A percentile compares a stretch with the other conserved stretches of the same genome.
These are phyloP conservation scores for Paramyrothecium sp. DNA, from an alignment of 2,329 filamentous ascomycete species.

Conservation along the genomic window DNA sequence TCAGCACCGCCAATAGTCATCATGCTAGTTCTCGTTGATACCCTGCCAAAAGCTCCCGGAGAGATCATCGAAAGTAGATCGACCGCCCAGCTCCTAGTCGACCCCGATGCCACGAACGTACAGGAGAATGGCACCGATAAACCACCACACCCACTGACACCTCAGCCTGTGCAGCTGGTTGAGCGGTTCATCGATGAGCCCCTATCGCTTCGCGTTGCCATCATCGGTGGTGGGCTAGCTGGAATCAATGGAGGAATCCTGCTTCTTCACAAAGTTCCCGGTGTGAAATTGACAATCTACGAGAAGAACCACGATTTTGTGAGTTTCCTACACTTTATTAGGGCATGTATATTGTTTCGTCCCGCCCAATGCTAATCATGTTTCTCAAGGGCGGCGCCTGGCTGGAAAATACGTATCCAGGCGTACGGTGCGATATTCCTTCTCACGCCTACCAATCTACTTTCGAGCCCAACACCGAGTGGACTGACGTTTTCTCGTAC, in stretches of 20 bases:
- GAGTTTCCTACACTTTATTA: too few species aligned
- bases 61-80: too few species aligned
- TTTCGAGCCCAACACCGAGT: conserved; percentile 66
- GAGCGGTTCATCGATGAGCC: conserved; percentile 33
- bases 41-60: too few species aligned
- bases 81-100: too few species aligned
- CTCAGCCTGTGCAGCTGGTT: too few species aligned
- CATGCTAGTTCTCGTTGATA: too few species aligned
- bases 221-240: conserved; percentile 34
- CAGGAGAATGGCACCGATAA: too few species aligned
- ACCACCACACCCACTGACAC: too few species aligned
- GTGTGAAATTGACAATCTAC: conserved; percentile 62
- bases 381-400: conserved; percentile 27
- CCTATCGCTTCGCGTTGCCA: conserved; percentile 28
- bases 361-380: neutral
- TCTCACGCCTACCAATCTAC: conserved; percentile 69
- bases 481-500: conserved; percentile 66
- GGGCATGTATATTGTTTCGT: too few species aligned
- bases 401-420: conserved; percentile 60
- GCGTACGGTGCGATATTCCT: conserved; percentile 67
- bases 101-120: too few species aligned
- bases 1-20: too few species aligned
- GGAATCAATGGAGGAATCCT: conserved; percentile 58
- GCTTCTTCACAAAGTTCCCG: conserved; percentile 67
- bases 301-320: conserved; percentile 69